Evolutionary conservation across 805 yeast species (phyloP).

Genomic region (Kluyveromyces nonfermentans): DNA sequence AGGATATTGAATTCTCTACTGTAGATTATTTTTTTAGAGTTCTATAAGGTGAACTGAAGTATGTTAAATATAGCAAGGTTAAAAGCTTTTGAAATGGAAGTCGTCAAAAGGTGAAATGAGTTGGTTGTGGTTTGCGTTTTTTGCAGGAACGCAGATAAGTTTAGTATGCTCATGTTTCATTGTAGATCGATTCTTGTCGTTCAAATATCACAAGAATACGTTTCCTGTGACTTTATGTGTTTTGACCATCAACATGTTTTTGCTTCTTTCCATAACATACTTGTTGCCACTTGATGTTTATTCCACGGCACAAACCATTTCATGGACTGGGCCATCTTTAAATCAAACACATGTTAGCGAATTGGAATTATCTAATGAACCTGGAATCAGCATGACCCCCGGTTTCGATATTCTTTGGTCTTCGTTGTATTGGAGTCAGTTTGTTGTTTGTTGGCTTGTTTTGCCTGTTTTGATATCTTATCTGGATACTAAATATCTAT

Average conservation of each 20-base stretch:
- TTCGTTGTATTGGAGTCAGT: slow-evolving; percentile 24
- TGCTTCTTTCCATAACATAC: slow-evolving; percentile 22
- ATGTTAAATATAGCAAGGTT: too few relatives aligned
- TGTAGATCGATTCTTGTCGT: slow-evolving; percentile 23
- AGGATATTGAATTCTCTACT: not conserved
- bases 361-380: too few relatives aligned
- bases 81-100: not conserved
- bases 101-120: too few relatives aligned
- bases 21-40: not conserved
- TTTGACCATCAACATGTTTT: slow-evolving; percentile 18
- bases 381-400: not conserved
- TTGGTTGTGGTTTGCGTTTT: slow-evolving; percentile 4
- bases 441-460: slow-evolving; percentile 24
- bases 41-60: not conserved
- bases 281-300: slow-evolving; percentile 24
- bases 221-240: slow-evolving; percentile 16
- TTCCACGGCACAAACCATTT: slow-evolving; percentile 7
- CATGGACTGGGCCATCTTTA: slow-evolving; percentile 1
- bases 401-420: slow-evolving; percentile 18
- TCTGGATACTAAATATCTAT: slow-evolving; percentile 19
- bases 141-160: slow-evolving; percentile 1
- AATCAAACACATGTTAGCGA: not conserved
- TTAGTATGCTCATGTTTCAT: slow-evolving; percentile 11
- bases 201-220: slow-evolving; percentile 21
- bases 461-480: slow-evolving; percentile 27